These are phyloP conservation scores for Eimeria praecox DNA, from an alignment of 169 alveolate genomes.

Conservation along the genomic window DNA sequence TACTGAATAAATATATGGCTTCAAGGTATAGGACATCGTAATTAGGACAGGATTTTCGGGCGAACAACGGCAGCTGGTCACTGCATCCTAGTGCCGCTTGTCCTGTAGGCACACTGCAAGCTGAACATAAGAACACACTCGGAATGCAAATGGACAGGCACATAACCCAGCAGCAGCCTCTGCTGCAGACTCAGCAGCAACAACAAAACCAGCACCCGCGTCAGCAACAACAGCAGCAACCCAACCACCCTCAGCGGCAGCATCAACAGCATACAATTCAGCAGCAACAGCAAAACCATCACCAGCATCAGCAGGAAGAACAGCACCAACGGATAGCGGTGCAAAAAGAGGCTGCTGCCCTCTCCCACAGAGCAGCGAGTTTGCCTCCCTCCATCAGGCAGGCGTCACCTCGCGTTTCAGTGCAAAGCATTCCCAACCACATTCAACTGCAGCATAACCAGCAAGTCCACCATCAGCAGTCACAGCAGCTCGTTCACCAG, in stretches of 20 bases:
- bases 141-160: conserved; percentile 32
- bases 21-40: background rate
- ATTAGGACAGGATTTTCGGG: background rate
- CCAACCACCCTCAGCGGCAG: background rate
- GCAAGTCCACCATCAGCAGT: conserved; percentile 30
- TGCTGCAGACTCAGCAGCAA: conserved; percentile 56
- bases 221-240: conserved; percentile 14
- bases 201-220: conserved; percentile 5
- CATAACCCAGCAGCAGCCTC: conserved; percentile 31
- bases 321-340: background rate
- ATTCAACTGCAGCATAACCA: conserved; percentile 37
- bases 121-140: background rate
- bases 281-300: conserved; percentile 28
- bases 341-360: conserved; percentile 35
- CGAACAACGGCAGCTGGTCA: background rate
- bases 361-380: conserved; percentile 54
- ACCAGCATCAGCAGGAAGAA: conserved; percentile 22
- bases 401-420: conserved; percentile 37
- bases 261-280: background rate
- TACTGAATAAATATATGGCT: background rate
- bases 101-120: background rate
- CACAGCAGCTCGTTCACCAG: background rate
- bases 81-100: conserved; percentile 3
- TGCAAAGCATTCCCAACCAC: conserved; percentile 51
- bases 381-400: conserved; percentile 57